Percentiles rank a stretch among this genome's conserved stretches.
phyloP scores from a whole-genome alignment of 345 rosid genomes.

The Salix udensis region DNA sequence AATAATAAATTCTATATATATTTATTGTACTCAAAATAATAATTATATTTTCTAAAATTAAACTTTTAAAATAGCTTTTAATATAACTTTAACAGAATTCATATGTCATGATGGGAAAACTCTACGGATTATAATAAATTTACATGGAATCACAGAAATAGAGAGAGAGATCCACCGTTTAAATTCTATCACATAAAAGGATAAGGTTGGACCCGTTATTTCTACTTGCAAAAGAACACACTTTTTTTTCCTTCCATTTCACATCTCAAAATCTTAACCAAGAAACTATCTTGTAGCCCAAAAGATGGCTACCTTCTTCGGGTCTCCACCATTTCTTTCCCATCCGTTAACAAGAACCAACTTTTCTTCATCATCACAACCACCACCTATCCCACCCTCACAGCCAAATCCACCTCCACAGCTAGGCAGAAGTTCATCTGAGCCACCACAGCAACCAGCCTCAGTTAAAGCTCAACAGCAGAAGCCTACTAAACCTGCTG shows the following conservation, averaged over 20 bases:
- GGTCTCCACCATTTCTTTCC: conserved; percentile 37
- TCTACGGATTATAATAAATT: neutral
- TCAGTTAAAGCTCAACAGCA: conserved; percentile 34
- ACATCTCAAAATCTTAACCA: neutral
- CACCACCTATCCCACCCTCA: conserved; percentile 30
- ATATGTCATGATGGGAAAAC: no score
- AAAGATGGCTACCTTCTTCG: conserved; percentile 47
- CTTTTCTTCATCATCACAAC: conserved; percentile 30
- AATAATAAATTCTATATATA: no score
- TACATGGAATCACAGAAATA: neutral
- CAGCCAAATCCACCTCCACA: conserved; percentile 23
- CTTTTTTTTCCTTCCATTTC: neutral
- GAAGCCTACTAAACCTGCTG: conserved; percentile 27
- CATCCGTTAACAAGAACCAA: conserved; percentile 34
- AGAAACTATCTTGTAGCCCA: neutral
- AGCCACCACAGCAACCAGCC: conserved; percentile 25
- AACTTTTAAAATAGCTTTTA: no score
- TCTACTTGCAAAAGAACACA: neutral
- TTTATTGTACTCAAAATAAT: no score
- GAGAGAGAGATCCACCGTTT: neutral
- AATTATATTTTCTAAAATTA: no score
- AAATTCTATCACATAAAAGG: conserved; percentile 14
- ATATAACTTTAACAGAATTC: no score
- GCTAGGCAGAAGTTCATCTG: conserved; percentile 30
- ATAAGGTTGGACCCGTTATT: conserved; percentile 28